Evolutionary conservation across 2,329 filamentous ascomycete species (phyloP), one percentile per base, ranked within the genome.

Genomic region (Monilinia aucupariae): DNA sequence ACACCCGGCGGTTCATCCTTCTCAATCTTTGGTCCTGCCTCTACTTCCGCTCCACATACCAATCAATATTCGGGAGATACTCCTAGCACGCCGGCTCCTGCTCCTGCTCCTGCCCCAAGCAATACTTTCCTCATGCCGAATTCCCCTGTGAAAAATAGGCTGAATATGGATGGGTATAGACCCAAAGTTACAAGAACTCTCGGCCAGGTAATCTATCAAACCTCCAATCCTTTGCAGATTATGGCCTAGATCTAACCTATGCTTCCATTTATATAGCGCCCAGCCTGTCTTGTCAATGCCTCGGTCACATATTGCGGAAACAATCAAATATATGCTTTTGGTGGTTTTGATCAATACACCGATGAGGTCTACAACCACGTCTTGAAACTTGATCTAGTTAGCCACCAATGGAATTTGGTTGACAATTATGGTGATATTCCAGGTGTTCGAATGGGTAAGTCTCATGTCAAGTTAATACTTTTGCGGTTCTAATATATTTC

Each of bases 321-420:
- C 77, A 94, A 97, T 75, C 87, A 94, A 76, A 97, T 99, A 71
- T 97, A 96, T 76, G 94, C 93, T 13, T 99, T 99, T 79, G 94
- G 94, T 50, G 94, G 94, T 22, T 99, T 99, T 73, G 94, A 99
- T 74, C 93, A 97, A 76, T 97, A 96, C 74, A 99, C 94, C 0
- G 94, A 99, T 75, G 94, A 99, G 79, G 88, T 99, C 22, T 99
- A 99, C 78, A 99, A 99, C 74, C 94, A 99, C 78, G 94, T 99
- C 49, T 81, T 99, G 67, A 88, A 86, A 71, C 79, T 99, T 59
- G 92, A 99, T 75, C 82, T 99, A 67, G 82, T 88, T 65, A 92
- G 88, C 66, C 87, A 94, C 69, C 91, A 94, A 75, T 99, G 94
- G 94, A 94, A 86, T 68, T 80, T 99, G 58, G 93, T 99, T 25